Evolutionary conservation across 164 flowering plant genomes (phyloP).

Genomic region (Kingdonia uniflora): DNA sequence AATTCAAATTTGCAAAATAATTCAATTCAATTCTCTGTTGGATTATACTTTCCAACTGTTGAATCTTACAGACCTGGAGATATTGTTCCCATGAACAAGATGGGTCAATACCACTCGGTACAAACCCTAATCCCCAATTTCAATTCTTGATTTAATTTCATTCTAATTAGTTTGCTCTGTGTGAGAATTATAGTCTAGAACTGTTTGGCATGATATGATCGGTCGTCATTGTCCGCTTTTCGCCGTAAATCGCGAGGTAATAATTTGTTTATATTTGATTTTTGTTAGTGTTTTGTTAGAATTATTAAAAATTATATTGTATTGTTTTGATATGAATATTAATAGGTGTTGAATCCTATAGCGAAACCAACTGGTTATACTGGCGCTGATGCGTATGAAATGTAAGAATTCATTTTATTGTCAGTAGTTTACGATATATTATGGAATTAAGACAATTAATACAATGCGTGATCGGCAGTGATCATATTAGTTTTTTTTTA

Average conservation of each 20-base stretch:
- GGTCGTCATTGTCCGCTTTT: conserved; percentile 90
- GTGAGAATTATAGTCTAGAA: conserved; percentile 44
- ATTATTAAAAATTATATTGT: no score
- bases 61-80: conserved; percentile 95
- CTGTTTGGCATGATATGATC: conserved; percentile 84
- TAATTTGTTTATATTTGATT: background rate
- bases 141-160: no score
- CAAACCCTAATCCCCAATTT: conserved; percentile 7
- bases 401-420: no score
- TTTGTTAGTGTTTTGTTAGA: no score
- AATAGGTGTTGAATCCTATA: conserved; percentile 77
- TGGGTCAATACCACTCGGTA: conserved; percentile 94
- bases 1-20: no score
- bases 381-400: conserved; percentile 87
- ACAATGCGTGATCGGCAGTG: no score
- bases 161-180: background rate
- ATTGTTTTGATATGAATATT: no score
- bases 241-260: conserved; percentile 96
- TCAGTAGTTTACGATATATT: no score
- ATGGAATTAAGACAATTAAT: no score
- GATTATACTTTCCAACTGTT: no score
- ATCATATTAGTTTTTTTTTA: no score
- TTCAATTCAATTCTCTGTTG: no score
- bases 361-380: conserved; percentile 84
- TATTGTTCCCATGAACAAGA: conserved; percentile 84